Percentiles rank a stretch among this genome's conserved stretches.
These are phyloP conservation scores for Cytauxzoon felis DNA, from an alignment of 169 alveolate genomes.

Conservation along the genomic window DNA sequence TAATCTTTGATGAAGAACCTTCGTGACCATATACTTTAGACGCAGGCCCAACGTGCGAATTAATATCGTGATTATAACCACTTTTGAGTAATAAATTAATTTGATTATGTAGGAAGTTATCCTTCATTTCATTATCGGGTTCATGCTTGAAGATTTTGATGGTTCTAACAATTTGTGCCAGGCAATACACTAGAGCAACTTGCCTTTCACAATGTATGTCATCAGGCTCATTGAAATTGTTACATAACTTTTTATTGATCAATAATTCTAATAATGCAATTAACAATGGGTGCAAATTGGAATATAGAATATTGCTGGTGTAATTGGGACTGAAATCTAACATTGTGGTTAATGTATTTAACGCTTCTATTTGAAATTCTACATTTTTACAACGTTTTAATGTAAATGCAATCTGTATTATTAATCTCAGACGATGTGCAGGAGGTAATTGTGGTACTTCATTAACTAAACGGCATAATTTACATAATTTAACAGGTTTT, in stretches of 20 bases:
- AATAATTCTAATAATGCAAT: slow-evolving; percentile 41
- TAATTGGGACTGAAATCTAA: slow-evolving; percentile 23
- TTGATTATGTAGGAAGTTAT: slow-evolving; percentile 39
- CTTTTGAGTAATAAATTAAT: slow-evolving; percentile 10
- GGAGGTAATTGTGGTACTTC: slow-evolving; percentile 53
- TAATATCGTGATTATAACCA: background rate
- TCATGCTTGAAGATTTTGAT: slow-evolving; percentile 14
- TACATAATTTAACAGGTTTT: slow-evolving; percentile 5
- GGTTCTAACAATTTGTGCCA: slow-evolving; percentile 42
- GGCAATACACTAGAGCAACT: slow-evolving; percentile 48
- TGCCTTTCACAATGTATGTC: slow-evolving; percentile 38
- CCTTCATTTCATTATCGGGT: slow-evolving; percentile 4
- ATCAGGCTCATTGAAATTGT: slow-evolving; percentile 29
- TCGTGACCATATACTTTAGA: too few species aligned
- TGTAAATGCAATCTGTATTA: slow-evolving; percentile 35
- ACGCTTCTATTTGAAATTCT: slow-evolving; percentile 31
- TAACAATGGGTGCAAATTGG: slow-evolving; percentile 20
- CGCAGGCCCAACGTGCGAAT: too few species aligned
- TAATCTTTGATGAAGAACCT: too few species aligned
- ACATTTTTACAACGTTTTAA: slow-evolving; percentile 17
- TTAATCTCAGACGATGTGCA: slow-evolving; percentile 55
- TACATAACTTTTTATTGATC: slow-evolving; percentile 26
- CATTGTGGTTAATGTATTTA: slow-evolving; percentile 31
- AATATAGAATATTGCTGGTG: slow-evolving; percentile 14
- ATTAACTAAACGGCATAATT: slow-evolving; percentile 1